Percentiles rank a stretch among this genome's conserved stretches.
Evolutionary conservation across 176 grass and related monocot genomes (phyloP).

Genomic region (Aegilops speltoides): DNA sequence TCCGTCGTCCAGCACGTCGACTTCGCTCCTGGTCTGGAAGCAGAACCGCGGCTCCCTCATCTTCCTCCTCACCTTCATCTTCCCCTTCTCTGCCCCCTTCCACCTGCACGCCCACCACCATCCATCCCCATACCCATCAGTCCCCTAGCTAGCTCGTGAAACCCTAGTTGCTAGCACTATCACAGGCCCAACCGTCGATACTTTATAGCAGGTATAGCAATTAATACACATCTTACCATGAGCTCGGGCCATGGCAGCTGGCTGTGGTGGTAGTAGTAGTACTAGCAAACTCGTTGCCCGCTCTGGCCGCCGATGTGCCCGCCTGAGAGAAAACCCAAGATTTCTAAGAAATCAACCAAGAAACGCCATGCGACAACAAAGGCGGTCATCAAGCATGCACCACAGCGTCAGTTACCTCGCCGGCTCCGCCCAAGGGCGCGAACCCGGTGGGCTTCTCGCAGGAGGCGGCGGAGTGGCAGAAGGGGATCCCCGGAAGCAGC

Average conservation of each 20-base stretch:
- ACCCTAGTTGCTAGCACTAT: constrained; percentile 15
- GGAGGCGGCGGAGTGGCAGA: constrained; percentile 21
- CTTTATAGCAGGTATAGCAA: background rate
- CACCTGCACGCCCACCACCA: constrained; percentile 34
- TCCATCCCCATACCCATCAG: background rate
- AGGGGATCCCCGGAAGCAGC: constrained; percentile 45
- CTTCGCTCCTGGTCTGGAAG: constrained; percentile 88
- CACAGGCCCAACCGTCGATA: background rate
- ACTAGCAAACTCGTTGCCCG: constrained; percentile 2
- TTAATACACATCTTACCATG: constrained; percentile 34
- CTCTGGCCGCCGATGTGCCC: constrained; percentile 14
- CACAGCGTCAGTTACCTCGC: constrained; percentile 2
- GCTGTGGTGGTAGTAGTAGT: background rate
- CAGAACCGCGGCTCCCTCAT: constrained; percentile 86
- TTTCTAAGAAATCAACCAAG: background rate
- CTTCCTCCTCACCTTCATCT: constrained; percentile 77
- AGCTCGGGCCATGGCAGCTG: constrained; percentile 22
- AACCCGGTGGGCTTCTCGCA: constrained; percentile 33
- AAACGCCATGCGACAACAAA: background rate
- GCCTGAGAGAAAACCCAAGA: background rate
- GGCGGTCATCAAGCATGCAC: background rate
- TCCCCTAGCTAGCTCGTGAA: background rate
- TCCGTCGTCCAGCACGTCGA: constrained; percentile 83
- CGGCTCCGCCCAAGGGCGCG: background rate
- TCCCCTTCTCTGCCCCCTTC: constrained; percentile 62